Conservation (phyloP, 768 basidiomycete species). For the Lentinus brumalis region DNA sequence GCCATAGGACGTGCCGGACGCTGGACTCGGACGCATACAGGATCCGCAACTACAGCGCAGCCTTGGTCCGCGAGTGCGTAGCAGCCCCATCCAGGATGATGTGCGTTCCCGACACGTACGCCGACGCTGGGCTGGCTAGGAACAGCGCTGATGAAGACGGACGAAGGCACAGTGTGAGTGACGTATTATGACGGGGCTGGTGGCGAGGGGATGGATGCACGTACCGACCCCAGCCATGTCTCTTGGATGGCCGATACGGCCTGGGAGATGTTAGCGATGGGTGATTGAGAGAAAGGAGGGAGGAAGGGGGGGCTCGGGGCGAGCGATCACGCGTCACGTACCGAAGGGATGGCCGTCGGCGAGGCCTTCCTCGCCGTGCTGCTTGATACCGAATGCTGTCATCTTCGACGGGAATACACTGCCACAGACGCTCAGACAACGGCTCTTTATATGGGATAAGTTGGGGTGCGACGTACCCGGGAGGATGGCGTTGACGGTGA, state of each 20-base stretch:
- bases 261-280: conserved; percentile 33
- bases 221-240: conserved; percentile 70
- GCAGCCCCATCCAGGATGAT: conserved; percentile 64
- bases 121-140: conserved; percentile 66
- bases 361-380: conserved; percentile 53
- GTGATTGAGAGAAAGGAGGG: not conserved
- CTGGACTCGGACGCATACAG: too few relatives aligned
- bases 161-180: too few relatives aligned
- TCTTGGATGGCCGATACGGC: conserved; percentile 61
- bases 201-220: conserved; percentile 4
- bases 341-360: conserved; percentile 64
- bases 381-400: conserved; percentile 73
- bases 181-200: too few relatives aligned
- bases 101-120: conserved; percentile 76
- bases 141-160: conserved; percentile 27
- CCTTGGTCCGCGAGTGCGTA: conserved; percentile 8
- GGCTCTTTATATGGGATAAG: too few relatives aligned
- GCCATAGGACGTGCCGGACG: too few relatives aligned
- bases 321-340: conserved; percentile 20
- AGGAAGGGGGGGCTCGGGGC: too few relatives aligned
- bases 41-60: not conserved
- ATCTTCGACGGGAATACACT: conserved; percentile 84
- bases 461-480: conserved; percentile 54
- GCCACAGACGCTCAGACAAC: not conserved
- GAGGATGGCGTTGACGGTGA: conserved; percentile 83